Conservation (phyloP, 345 rosid genomes). For the Ceriops zippeliana region DNA sequence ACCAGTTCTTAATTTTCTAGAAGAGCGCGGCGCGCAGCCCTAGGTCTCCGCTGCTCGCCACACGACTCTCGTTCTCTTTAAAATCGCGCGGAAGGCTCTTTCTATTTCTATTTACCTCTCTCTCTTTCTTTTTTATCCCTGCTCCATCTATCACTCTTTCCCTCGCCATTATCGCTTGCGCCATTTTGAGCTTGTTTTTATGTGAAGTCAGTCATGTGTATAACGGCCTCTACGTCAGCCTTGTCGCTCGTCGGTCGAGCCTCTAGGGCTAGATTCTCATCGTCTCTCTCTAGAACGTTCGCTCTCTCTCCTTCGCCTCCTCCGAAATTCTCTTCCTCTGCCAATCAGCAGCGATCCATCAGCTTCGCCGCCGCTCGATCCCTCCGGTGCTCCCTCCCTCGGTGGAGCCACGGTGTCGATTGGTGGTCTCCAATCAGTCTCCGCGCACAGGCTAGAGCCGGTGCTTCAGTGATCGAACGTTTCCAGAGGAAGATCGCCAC, state of each 20-base stretch:
- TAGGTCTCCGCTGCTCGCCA: constrained; percentile 15
- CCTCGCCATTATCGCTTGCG: background rate
- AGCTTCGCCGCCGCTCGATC: constrained; percentile 45
- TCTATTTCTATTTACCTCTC: background rate
- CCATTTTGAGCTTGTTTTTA: background rate
- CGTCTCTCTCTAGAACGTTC: constrained; percentile 13
- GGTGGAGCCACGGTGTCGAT: constrained; percentile 75
- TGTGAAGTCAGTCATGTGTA: constrained; percentile 56
- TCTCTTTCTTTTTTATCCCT: background rate
- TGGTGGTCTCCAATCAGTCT: constrained; percentile 57
- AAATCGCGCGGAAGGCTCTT: background rate
- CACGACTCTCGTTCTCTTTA: constrained; percentile 9
- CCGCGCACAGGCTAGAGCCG: constrained; percentile 64
- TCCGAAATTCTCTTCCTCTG: constrained; percentile 13
- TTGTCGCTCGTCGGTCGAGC: constrained; percentile 57
- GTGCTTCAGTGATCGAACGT: constrained; percentile 55
- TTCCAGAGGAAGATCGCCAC: constrained; percentile 66
- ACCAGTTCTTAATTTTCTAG: constrained; percentile 4
- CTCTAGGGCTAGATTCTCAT: constrained; percentile 42
- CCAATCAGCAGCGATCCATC: constrained; percentile 42
- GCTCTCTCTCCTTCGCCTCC: background rate
- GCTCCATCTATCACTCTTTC: background rate
- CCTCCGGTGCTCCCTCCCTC: constrained; percentile 42
- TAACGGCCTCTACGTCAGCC: constrained; percentile 46
- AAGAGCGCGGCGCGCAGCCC: constrained; percentile 18